Conservation (phyloP, 1,284 basidiomycete genomes). For the Hemileia vastatrix region DNA sequence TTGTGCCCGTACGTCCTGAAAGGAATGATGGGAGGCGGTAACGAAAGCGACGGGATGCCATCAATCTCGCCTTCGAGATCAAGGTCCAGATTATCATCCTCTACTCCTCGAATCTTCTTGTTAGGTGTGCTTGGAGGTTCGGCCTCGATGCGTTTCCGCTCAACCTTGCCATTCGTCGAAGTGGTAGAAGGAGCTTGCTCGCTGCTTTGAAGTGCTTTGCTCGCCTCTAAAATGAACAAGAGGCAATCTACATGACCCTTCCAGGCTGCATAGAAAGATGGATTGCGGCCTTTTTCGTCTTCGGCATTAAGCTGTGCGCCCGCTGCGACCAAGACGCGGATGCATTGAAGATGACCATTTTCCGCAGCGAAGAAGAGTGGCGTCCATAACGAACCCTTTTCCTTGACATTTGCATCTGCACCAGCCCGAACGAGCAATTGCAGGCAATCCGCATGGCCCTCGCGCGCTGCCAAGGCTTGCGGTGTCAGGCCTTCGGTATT, state of each 20-base stretch:
- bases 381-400: constrained; percentile 98
- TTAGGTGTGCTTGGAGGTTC: too few species aligned
- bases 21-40: constrained; percentile 96
- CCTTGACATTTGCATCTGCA: constrained; percentile 60
- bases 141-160: too few species aligned
- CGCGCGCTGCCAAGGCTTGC: constrained; percentile 85
- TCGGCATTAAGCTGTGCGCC: constrained; percentile 62
- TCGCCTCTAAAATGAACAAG: constrained; percentile 57
- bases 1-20: constrained; percentile 83
- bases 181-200: too few species aligned
- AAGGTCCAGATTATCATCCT: constrained; percentile 27
- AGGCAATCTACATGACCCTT: constrained; percentile 79
- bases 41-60: constrained; percentile 79
- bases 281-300: constrained; percentile 76
- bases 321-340: constrained; percentile 65
- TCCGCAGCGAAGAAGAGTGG: constrained; percentile 91
- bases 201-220: too few species aligned
- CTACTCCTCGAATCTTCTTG: too few species aligned
- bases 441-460: constrained; percentile 78
- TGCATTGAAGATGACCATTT: constrained; percentile 67
- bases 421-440: constrained; percentile 61
- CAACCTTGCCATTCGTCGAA: too few species aligned
- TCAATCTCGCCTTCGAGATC: constrained; percentile 56
- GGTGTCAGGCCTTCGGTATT: constrained; percentile 96
- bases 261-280: constrained; percentile 95